A percentile compares a stretch with the other conserved stretches of the same genome.
Conservation (phyloP, 2,329 filamentous ascomycete species). For the Ophiognomonia clavigignenti-juglandacearum region DNA sequence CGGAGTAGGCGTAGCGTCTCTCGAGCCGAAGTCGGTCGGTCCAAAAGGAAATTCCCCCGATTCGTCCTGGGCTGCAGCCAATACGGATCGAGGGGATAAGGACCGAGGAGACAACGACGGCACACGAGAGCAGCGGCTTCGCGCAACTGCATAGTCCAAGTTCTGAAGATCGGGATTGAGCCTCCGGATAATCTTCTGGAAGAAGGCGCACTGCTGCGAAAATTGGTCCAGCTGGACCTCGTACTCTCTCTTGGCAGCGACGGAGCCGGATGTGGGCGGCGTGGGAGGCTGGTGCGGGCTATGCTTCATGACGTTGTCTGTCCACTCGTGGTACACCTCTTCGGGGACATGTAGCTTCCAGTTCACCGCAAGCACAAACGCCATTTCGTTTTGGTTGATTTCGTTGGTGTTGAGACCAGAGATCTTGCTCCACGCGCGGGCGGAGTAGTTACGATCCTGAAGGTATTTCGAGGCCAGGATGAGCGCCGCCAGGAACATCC, state of each 20-base stretch:
- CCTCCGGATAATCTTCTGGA: conserved; percentile 53
- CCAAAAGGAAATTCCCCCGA: conserved; percentile 30
- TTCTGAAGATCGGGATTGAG: conserved; percentile 56
- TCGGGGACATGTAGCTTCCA: conserved; percentile 96
- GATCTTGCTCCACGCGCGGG: conserved; percentile 97
- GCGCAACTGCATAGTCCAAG: conserved; percentile 43
- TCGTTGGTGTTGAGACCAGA: conserved; percentile 89
- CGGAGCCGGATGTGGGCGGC: conserved; percentile 35
- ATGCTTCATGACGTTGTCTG: conserved; percentile 82
- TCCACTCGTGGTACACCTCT: conserved; percentile 85
- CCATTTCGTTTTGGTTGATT: conserved; percentile 95
- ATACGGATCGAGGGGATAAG: conserved; percentile 36
- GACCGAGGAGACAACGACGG: conserved; percentile 14
- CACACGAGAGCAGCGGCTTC: conserved; percentile 7
- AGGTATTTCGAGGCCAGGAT: conserved; percentile 97
- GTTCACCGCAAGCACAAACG: conserved; percentile 82
- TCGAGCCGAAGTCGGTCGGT: conserved; percentile 30
- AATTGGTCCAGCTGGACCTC: conserved; percentile 17
- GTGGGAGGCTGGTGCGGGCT: conserved; percentile 61
- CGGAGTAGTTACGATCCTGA: conserved; percentile 96
- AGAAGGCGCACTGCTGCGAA: conserved; percentile 46
- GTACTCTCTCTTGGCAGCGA: conserved; percentile 24
- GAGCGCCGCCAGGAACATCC: conserved; percentile 93
- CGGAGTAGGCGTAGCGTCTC: conserved; percentile 36
- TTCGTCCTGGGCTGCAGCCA: conserved; percentile 37